These are phyloP conservation scores for Aspergillus cristatus DNA, from an alignment of 495 filamentous ascomycete genomes.

Conservation along the genomic window DNA sequence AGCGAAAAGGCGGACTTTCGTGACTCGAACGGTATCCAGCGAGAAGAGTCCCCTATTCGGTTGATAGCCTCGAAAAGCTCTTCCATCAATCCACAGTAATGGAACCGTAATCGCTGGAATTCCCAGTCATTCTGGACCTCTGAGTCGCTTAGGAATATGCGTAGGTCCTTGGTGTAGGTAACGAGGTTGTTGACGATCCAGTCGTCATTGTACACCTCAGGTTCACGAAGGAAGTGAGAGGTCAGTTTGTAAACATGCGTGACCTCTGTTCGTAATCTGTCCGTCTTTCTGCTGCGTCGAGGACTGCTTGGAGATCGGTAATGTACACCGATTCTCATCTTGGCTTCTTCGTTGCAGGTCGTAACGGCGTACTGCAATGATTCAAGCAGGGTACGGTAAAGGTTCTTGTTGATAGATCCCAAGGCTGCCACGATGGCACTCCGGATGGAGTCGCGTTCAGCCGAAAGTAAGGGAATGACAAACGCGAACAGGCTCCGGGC, in stretches of 20 bases:
- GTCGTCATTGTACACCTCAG: constrained; percentile 76
- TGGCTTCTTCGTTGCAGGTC: constrained; percentile 79
- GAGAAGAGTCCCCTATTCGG: constrained; percentile 70
- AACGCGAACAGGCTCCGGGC: constrained; percentile 82
- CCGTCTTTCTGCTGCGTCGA: constrained; percentile 66
- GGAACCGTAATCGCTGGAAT: constrained; percentile 81
- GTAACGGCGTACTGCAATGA: constrained; percentile 77
- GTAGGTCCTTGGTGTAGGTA: constrained; percentile 82
- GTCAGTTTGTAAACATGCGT: constrained; percentile 93
- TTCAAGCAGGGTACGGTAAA: constrained; percentile 89
- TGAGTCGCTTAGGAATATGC: constrained; percentile 84
- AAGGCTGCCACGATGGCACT: constrained; percentile 88
- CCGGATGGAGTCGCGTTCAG: constrained; percentile 63
- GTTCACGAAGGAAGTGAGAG: constrained; percentile 75
- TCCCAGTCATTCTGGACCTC: constrained; percentile 96
- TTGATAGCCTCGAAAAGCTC: constrained; percentile 89
- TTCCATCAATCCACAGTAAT: constrained; percentile 91
- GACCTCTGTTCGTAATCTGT: constrained; percentile 83
- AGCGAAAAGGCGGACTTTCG: constrained; percentile 87
- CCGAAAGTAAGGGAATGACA: constrained; percentile 78
- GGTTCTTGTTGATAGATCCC: constrained; percentile 88
- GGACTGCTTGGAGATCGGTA: constrained; percentile 69
- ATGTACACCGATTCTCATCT: constrained; percentile 65
- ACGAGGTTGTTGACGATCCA: constrained; percentile 89
- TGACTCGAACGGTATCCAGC: constrained; percentile 94